Evolutionary conservation across 169 alveolate genomes (phyloP).

Genomic region (Babesia bovis): DNA sequence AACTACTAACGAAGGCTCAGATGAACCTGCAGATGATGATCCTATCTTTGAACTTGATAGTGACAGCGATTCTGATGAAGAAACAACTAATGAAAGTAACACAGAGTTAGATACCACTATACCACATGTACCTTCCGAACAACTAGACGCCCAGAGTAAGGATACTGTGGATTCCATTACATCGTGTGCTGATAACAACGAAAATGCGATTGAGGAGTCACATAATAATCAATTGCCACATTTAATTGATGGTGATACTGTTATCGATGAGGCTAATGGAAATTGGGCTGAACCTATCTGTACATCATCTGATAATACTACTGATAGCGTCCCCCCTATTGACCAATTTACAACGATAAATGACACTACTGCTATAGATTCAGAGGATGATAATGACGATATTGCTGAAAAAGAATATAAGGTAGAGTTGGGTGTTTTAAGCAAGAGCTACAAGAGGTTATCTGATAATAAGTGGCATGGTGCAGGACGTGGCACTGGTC

Average conservation of each 20-base stretch:
- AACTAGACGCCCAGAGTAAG: slow-evolving; percentile 9
- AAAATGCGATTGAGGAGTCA: neutral
- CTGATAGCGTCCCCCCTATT: neutral
- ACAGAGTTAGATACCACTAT: slow-evolving; percentile 4
- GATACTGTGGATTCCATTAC: slow-evolving; percentile 40
- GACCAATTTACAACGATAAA: neutral
- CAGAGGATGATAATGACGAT: neutral
- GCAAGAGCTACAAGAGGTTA: slow-evolving; percentile 37
- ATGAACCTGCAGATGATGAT: slow-evolving; percentile 43
- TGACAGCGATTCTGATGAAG: slow-evolving; percentile 33
- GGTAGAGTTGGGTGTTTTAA: slow-evolving; percentile 37
- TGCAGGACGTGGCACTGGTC: slow-evolving; percentile 72
- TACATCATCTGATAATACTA: neutral
- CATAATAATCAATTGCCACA: too few relatives aligned
- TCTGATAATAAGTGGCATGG: slow-evolving; percentile 70
- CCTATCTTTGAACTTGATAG: slow-evolving; percentile 63
- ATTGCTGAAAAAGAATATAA: slow-evolving; percentile 2
- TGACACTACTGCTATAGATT: neutral
- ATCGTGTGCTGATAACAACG: too few relatives aligned
- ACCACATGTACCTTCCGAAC: too few relatives aligned
- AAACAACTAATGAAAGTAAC: slow-evolving; percentile 55
- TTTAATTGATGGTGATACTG: neutral
- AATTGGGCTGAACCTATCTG: neutral
- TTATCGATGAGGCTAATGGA: neutral
- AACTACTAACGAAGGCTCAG: neutral